These are phyloP conservation scores for Kwoniella europaea DNA, from an alignment of 768 basidiomycete genomes.

Conservation along the genomic window DNA sequence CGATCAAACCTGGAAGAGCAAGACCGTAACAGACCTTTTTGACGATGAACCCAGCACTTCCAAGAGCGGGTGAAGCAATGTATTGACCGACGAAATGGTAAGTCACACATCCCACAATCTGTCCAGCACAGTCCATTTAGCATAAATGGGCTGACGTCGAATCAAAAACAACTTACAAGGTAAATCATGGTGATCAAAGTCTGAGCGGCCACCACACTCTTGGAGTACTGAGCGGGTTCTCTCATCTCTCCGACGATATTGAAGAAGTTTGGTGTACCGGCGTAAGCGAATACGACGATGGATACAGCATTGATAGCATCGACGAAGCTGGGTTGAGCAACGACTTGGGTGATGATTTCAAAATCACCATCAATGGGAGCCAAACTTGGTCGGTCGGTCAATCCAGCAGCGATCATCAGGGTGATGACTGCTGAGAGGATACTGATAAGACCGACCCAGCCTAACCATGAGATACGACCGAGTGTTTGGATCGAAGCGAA, in stretches of 20 bases:
- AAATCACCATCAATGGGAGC: conserved; percentile 31
- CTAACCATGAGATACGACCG: conserved; percentile 53
- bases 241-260: conserved; percentile 58
- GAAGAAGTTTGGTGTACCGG: conserved; percentile 45
- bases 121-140: conserved; percentile 33
- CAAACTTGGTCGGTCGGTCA: conserved; percentile 38
- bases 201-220: conserved; percentile 48
- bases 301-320: conserved; percentile 56
- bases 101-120: conserved; percentile 51
- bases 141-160: neutral
- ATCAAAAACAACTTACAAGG: conserved; percentile 25
- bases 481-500: conserved; percentile 53
- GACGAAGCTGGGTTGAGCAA: conserved; percentile 35
- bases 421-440: conserved; percentile 45
- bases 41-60: conserved; percentile 50
- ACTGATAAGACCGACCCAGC: conserved; percentile 45
- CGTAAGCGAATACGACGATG: conserved; percentile 55
- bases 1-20: conserved; percentile 42
- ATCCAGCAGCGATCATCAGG: conserved; percentile 44
- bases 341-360: conserved; percentile 24
- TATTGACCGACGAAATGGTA: conserved; percentile 53
- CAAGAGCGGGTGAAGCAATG: conserved; percentile 56
- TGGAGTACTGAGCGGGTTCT: conserved; percentile 54
- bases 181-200: conserved; percentile 45
- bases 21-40: conserved; percentile 52